These are phyloP conservation scores for Kluyveromyces starmeri DNA, from an alignment of 805 yeast genomes.

Conservation along the genomic window DNA sequence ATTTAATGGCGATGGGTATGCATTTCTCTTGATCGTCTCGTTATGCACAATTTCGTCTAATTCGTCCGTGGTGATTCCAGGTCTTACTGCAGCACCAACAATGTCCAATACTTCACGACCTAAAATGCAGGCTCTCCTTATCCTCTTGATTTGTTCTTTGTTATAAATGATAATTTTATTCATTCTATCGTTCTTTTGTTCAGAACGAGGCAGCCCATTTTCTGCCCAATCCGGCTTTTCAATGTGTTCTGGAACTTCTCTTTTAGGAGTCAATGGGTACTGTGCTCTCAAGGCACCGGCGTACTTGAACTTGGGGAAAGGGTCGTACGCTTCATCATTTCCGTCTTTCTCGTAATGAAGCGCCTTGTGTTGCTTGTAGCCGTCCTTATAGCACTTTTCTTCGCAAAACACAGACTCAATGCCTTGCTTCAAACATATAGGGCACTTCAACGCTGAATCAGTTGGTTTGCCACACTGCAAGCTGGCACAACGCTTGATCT, in stretches of 20 bases:
- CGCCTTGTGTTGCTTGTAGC: conserved; percentile 67
- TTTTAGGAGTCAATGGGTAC: conserved; percentile 72
- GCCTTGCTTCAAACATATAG: conserved; percentile 75
- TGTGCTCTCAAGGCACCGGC: conserved; percentile 68
- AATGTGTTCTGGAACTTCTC: conserved; percentile 64
- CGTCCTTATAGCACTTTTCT: conserved; percentile 70
- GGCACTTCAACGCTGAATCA: conserved; percentile 72
- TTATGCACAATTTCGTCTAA: conserved; percentile 78
- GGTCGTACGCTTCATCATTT: conserved; percentile 57
- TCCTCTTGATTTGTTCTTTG: conserved; percentile 61
- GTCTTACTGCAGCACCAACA: conserved; percentile 74
- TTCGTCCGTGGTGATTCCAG: conserved; percentile 91
- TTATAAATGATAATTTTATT: conserved; percentile 55
- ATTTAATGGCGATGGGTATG: conserved; percentile 92
- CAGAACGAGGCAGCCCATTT: conserved; percentile 71
- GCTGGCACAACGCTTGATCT: conserved; percentile 67
- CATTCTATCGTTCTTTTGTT: conserved; percentile 61
- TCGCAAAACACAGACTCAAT: conserved; percentile 62
- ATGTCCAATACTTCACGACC: conserved; percentile 86
- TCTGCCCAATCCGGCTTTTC: conserved; percentile 75
- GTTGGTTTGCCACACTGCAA: conserved; percentile 82
- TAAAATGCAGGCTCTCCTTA: conserved; percentile 63
- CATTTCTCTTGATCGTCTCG: conserved; percentile 80
- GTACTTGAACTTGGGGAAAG: conserved; percentile 72
- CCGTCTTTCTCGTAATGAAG: conserved; percentile 57